Evolutionary conservation across 306 rosid species (phyloP).

Genomic region (Medicago ruthenica): DNA sequence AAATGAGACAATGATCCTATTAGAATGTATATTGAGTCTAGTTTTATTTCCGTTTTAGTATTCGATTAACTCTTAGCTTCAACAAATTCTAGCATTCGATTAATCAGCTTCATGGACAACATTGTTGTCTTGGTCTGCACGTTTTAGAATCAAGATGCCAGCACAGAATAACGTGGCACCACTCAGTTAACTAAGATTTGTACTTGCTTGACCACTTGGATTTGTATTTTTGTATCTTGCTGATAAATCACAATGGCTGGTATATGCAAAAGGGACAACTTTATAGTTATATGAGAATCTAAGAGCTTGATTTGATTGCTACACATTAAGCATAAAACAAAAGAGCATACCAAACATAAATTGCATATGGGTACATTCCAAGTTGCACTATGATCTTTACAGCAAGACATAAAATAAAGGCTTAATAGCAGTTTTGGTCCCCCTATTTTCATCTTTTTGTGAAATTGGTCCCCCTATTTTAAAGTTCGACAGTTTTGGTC

Average conservation of each 20-base stretch:
- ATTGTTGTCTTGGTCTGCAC: constrained; percentile 16
- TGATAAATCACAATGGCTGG: constrained; percentile 13
- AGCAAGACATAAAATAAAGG: not conserved
- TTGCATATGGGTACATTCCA: constrained; percentile 1
- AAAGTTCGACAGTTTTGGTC: no score
- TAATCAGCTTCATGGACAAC: not conserved
- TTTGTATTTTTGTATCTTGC: constrained; percentile 23
- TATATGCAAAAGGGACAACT: constrained; percentile 8
- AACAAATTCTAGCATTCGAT: not conserved
- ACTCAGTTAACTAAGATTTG: constrained; percentile 20
- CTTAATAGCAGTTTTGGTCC: no score
- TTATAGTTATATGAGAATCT: constrained; percentile 24
- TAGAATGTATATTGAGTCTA: not conserved
- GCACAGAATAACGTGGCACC: constrained; percentile 17
- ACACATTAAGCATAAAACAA: not conserved
- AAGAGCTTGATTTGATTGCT: constrained; percentile 1
- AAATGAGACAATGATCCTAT: constrained; percentile 1
- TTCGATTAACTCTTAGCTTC: not conserved
- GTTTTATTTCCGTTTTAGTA: constrained; percentile 1
- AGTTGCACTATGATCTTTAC: constrained; percentile 2
- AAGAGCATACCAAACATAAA: constrained; percentile 11
- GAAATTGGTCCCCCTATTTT: no score
- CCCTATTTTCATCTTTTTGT: no score
- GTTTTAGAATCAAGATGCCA: constrained; percentile 15
- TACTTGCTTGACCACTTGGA: not conserved